These are phyloP conservation scores for Euphorbia pulcherrima DNA, from an alignment of 345 rosid genomes.

Conservation along the genomic window DNA sequence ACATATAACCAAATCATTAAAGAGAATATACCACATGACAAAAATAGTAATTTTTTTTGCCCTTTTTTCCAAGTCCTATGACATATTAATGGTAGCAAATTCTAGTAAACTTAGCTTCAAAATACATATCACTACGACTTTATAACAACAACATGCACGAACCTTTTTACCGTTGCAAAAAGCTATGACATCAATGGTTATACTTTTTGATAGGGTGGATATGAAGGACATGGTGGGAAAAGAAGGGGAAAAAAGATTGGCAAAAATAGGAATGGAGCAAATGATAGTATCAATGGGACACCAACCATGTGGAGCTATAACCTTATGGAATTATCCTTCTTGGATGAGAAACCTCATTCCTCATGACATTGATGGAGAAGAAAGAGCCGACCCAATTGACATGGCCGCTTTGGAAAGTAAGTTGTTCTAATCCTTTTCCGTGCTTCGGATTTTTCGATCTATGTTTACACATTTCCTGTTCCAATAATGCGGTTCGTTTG, in stretches of 20 bases:
- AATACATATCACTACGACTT: too few relatives aligned
- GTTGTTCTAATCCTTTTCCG: not conserved
- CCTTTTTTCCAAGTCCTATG: too few relatives aligned
- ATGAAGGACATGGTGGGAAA: slow-evolving; percentile 58
- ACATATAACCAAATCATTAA: too few relatives aligned
- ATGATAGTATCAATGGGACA: slow-evolving; percentile 71
- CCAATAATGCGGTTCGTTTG: not conserved
- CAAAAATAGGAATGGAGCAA: slow-evolving; percentile 54
- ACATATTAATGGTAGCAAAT: too few relatives aligned
- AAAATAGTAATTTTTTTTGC: too few relatives aligned
- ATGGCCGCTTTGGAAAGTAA: slow-evolving; percentile 75
- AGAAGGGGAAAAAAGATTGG: slow-evolving; percentile 40
- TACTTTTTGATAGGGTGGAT: slow-evolving; percentile 34
- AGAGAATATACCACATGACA: too few relatives aligned
- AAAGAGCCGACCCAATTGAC: slow-evolving; percentile 53
- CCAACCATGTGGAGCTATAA: slow-evolving; percentile 59
- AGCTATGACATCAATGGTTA: too few relatives aligned
- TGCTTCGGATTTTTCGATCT: not conserved
- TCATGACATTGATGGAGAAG: slow-evolving; percentile 60
- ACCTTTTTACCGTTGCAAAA: too few relatives aligned
- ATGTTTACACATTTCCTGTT: too few relatives aligned
- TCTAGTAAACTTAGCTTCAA: too few relatives aligned
- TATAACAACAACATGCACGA: too few relatives aligned
- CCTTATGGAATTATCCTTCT: slow-evolving; percentile 68
- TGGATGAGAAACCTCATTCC: slow-evolving; percentile 74